Base-by-base conservation (phyloP, 305 asterid genomes). In the Plantago coronopus region DNA sequence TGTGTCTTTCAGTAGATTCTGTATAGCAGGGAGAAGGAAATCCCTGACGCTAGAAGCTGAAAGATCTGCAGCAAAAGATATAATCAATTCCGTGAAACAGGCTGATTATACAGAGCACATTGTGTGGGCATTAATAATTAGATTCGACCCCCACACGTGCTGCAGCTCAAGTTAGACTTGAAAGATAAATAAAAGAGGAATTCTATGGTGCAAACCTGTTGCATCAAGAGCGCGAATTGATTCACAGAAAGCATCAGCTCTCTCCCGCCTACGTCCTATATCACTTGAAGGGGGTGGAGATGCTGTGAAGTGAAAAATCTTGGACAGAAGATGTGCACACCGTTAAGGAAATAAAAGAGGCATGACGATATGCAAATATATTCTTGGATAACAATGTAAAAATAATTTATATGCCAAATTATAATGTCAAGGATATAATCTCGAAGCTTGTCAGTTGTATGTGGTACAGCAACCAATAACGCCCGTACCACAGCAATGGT, bases 221-320 rank as follows among this genome's bases (percentile, higher is more conserved):
- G 96, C 95, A 84, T 91, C 98, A 59, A 91, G 96, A 68, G 98
- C 98, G 53, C 98, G 96, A 62, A 91, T 88, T 70, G 98, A 69
- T 86, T 91, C 98, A 68, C 96, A 91, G 78, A 83, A 86, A 45
- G 95, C 96, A 70, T 91, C 76, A 54, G 87, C 84, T 78, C 96
- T 81, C 64, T 91, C 98, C 48, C 90, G 83, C 46, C 87, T 87
- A 54, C 85, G 84, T 65, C 31, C 62, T 76, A 89, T 66, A 68
- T 87, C 91, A 69, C 66, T 87, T 74, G 97, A 79, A 78, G 89
- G 82, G 66, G 78, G 72, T 53, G 89, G 80, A 54, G 82, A 65
- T 61, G 86, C 80, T 34, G 99, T 82, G 68, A 85, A 82, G 57
- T 83, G 91, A 63, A 85, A 84, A 69, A 94, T 87, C 96, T 94